Conservation (phyloP, 495 filamentous ascomycete species). For the Margaritispora aquatica region DNA sequence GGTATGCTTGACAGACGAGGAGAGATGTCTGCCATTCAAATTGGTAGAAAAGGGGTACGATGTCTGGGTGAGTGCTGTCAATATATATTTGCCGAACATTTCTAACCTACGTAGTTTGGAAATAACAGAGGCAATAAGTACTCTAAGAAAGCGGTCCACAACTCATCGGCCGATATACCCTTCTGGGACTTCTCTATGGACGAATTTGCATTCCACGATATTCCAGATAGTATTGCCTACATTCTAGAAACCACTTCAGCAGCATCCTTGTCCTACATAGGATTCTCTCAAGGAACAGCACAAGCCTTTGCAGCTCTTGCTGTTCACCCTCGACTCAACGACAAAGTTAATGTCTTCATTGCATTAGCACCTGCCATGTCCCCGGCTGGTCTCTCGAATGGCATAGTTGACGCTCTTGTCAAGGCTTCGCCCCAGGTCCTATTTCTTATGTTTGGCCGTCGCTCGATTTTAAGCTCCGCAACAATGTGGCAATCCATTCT, state of each 20-base stretch:
- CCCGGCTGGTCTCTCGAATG: slow-evolving; percentile 81
- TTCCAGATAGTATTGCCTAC: slow-evolving; percentile 89
- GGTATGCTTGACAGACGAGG: slow-evolving; percentile 84
- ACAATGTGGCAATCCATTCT: slow-evolving; percentile 97
- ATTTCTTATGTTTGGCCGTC: slow-evolving; percentile 91
- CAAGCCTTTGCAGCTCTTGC: slow-evolving; percentile 95
- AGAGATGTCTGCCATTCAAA: slow-evolving; percentile 80
- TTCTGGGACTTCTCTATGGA: slow-evolving; percentile 99
- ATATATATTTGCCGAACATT: neutral
- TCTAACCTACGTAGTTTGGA: slow-evolving; percentile 52
- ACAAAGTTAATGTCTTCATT: slow-evolving; percentile 93
- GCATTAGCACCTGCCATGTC: slow-evolving; percentile 97
- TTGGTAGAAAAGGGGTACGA: slow-evolving; percentile 91
- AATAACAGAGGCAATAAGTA: slow-evolving; percentile 99
- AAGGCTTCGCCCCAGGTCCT: slow-evolving; percentile 91
- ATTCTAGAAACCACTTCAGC: slow-evolving; percentile 79
- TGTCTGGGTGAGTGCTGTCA: slow-evolving; percentile 67
- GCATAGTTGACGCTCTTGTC: slow-evolving; percentile 84
- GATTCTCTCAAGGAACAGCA: slow-evolving; percentile 94
- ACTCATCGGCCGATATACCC: slow-evolving; percentile 61
- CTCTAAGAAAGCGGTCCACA: slow-evolving; percentile 80
- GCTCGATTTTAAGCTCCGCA: slow-evolving; percentile 84
- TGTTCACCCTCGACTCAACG: slow-evolving; percentile 86
- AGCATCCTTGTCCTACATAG: slow-evolving; percentile 87
- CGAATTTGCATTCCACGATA: slow-evolving; percentile 96